Evolutionary conservation across 306 rosid genomes (phyloP).

Genomic region (Canavalia ensiformis): DNA sequence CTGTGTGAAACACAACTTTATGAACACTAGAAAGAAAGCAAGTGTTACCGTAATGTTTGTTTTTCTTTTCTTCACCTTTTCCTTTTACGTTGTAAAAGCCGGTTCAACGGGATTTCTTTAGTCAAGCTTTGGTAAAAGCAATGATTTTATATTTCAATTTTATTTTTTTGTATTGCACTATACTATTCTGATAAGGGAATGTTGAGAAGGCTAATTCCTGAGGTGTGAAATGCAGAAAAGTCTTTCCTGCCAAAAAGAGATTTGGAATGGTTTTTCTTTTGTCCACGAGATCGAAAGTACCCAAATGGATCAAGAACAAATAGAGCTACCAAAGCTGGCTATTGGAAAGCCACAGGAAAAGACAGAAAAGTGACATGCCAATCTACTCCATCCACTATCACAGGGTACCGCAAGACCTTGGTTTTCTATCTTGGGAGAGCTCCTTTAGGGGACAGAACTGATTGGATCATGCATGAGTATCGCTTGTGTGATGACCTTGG

Average conservation of each 20-base stretch:
- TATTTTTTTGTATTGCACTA: neutral
- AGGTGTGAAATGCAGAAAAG: constrained; percentile 64
- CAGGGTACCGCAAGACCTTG: constrained; percentile 80
- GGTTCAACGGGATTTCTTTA: constrained; percentile 41
- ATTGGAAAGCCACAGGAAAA: constrained; percentile 99
- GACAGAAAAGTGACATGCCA: constrained; percentile 75
- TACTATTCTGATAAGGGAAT: constrained; percentile 34
- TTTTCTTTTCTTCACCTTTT: constrained; percentile 42
- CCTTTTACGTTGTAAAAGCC: constrained; percentile 35
- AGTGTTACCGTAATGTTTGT: constrained; percentile 3
- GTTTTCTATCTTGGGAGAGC: constrained; percentile 95
- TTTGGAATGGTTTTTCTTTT: constrained; percentile 95
- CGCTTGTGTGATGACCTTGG: constrained; percentile 66
- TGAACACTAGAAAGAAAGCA: constrained; percentile 33
- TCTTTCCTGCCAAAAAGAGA: constrained; percentile 85
- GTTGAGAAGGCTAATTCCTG: constrained; percentile 41
- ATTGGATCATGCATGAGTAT: constrained; percentile 97
- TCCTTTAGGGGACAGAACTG: constrained; percentile 84
- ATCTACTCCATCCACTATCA: constrained; percentile 55
- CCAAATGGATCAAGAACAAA: constrained; percentile 92
- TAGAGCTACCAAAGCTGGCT: constrained; percentile 92
- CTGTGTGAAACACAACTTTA: constrained; percentile 38
- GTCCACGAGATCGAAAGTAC: constrained; percentile 89
- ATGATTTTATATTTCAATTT: neutral
- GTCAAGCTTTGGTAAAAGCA: constrained; percentile 40